A percentile compares a stretch with the other conserved stretches of the same genome.
Evolutionary conservation across 2,329 filamentous ascomycete genomes (phyloP).

Genomic region (Verticillium zaregamsianum): DNA sequence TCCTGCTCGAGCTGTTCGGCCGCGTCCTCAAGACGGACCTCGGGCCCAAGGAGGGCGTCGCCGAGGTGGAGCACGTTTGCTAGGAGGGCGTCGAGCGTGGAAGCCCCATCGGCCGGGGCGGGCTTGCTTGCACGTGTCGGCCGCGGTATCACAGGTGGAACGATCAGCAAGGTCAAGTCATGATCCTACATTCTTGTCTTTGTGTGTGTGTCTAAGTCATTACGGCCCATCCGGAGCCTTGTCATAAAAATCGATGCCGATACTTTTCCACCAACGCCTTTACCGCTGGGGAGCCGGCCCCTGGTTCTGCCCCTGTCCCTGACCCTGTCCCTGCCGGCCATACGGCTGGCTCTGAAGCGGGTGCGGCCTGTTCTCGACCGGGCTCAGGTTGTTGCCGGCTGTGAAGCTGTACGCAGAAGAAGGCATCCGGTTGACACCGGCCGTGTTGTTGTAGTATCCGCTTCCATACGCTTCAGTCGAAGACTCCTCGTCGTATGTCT

Average conservation of each 20-base stretch:
- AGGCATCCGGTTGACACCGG: conserved; percentile 1
- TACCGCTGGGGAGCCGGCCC: neutral
- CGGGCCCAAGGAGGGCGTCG: conserved; percentile 59
- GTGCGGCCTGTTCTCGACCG: conserved; percentile 3
- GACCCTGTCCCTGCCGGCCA: neutral
- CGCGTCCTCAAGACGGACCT: conserved; percentile 75
- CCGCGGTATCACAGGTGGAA: neutral
- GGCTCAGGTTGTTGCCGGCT: neutral
- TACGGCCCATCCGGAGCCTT: neutral
- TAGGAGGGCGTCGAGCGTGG: conserved; percentile 24
- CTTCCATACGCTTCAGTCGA: conserved; percentile 24
- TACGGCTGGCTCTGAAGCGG: conserved; percentile 11
- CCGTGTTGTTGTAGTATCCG: conserved; percentile 23
- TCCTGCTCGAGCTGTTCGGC: conserved; percentile 81
- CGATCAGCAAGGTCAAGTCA: neutral
- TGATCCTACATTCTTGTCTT: neutral
- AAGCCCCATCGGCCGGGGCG: neutral
- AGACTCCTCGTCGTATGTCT: conserved; percentile 40
- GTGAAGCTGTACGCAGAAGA: neutral
- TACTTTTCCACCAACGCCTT: neutral
- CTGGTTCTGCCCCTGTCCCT: neutral
- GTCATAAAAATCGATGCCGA: neutral
- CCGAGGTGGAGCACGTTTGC: conserved; percentile 70
- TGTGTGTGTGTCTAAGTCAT: neutral
- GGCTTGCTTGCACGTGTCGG: neutral